Conservation (phyloP, 1,139 yeast species). For the Scheffersomyces insectosa region DNA sequence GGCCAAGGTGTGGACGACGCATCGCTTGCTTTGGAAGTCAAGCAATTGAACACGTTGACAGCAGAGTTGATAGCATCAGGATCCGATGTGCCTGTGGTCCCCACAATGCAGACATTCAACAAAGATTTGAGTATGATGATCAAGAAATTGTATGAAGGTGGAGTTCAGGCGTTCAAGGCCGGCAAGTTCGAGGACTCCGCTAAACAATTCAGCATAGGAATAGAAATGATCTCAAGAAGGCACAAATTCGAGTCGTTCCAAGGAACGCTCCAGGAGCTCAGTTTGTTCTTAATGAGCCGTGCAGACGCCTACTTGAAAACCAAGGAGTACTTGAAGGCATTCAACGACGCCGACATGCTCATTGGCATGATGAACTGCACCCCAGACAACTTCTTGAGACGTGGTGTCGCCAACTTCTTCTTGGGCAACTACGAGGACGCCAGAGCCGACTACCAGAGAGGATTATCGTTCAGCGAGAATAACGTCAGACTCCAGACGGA, state of each 20-base stretch:
- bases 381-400: conserved; percentile 80
- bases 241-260: conserved; percentile 86
- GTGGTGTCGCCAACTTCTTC: conserved; percentile 72
- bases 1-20: conserved; percentile 26
- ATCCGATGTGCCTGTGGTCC: conserved; percentile 70
- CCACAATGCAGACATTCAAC: conserved; percentile 51
- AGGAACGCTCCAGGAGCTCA: conserved; percentile 74
- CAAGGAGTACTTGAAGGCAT: conserved; percentile 69
- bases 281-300: conserved; percentile 71
- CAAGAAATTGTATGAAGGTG: conserved; percentile 73
- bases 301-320: conserved; percentile 78
- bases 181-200: conserved; percentile 71
- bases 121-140: conserved; percentile 66
- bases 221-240: conserved; percentile 79
- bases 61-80: conserved; percentile 59
- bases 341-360: conserved; percentile 78
- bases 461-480: conserved; percentile 62
- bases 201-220: conserved; percentile 70
- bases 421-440: conserved; percentile 75
- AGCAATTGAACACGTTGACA: conserved; percentile 64
- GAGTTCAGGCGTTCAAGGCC: conserved; percentile 61
- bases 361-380: conserved; percentile 60
- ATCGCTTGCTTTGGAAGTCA: conserved; percentile 46
- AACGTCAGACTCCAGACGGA: conserved; percentile 45
- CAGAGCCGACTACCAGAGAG: conserved; percentile 74